Evolutionary conservation across 2,329 filamentous ascomycete genomes (phyloP), one percentile per base, ranked within the genome.

Genomic region (Fusarium sp.): DNA sequence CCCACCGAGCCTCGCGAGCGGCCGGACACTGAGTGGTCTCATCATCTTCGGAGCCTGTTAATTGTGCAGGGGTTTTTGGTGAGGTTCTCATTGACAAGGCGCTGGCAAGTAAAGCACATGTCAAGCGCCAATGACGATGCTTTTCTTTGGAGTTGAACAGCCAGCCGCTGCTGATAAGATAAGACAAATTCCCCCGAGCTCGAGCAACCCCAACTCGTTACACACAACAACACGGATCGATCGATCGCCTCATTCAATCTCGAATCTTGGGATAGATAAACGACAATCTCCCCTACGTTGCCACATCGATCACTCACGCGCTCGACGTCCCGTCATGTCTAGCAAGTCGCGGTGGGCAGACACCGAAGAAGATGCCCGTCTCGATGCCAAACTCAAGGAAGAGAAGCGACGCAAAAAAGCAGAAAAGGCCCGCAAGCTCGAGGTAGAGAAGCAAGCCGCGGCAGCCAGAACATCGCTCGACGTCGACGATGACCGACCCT

Each of bases 301-400:
- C 20, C n/a, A 6, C n/a, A 16, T 18, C 20, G n/a, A 37, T 38
- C 20, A 27, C 14, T 37, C 54, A 35, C 31, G 54, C 34, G 34
- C 31, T 20, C 37, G 35, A 14, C 56, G 22, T 54, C 58, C 58
- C 67, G 75, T 65, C 56, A 93, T 93, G 91, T 87, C 91, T 57
- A 86, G 86, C 63, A 91, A 90, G 80, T 98, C 96, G 60, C 91
- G 96, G 83, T 99, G 96, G 96, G 94, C 93, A 74, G 90, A 95
- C 79, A 91, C 93, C 54, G 93, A 94, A 77, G 94, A 95, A 76
- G 95, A 98, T 81, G 90, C 91, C 24, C 93, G 90, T 50, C 87
- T 92, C 47, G 92, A 94, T 69, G 91, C 91, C 22, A 90, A 91
- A 79, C 88, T 91, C 81, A 98, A 96, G 84, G 94, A 97, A 83